Evolutionary conservation across 108 stramenopile genomes (phyloP).

Genomic region (Phaeodactylum tricornutum): DNA sequence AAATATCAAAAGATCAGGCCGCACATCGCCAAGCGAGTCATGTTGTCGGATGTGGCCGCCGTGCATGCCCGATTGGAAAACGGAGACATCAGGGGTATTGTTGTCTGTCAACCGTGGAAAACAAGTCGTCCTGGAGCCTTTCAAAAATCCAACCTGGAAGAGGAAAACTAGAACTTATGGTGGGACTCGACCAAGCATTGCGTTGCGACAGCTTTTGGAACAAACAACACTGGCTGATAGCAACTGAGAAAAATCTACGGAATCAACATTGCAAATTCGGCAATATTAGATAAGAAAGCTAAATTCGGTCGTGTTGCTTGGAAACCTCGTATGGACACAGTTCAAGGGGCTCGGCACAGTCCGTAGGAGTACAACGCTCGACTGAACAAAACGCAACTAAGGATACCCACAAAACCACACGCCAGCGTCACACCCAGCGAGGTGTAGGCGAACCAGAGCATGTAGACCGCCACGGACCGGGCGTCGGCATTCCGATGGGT

Average conservation of each 20-base stretch:
- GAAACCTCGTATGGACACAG: too few species aligned
- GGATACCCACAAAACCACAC: background rate
- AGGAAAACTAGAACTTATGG: too few species aligned
- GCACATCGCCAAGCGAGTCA: slow-evolving; percentile 41
- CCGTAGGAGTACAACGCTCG: background rate
- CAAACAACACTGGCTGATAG: too few species aligned
- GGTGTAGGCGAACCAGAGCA: slow-evolving; percentile 4
- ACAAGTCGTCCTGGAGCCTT: too few species aligned
- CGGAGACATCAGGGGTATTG: slow-evolving; percentile 37
- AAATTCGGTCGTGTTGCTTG: too few species aligned
- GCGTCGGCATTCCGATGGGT: background rate
- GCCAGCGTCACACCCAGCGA: background rate
- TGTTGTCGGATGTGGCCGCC: slow-evolving; percentile 42
- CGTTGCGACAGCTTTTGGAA: too few species aligned
- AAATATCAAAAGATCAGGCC: slow-evolving; percentile 42
- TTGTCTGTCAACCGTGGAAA: slow-evolving; percentile 69
- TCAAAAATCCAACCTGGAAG: too few species aligned
- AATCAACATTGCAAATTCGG: too few species aligned
- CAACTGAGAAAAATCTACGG: too few species aligned
- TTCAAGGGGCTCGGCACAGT: too few species aligned
- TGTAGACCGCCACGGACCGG: background rate
- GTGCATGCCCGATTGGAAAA: slow-evolving; percentile 37
- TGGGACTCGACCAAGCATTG: too few species aligned
- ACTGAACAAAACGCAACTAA: background rate
- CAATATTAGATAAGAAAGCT: too few species aligned